These are phyloP conservation scores for Piper betle DNA, from an alignment of 164 flowering plant species.

Conservation along the genomic window DNA sequence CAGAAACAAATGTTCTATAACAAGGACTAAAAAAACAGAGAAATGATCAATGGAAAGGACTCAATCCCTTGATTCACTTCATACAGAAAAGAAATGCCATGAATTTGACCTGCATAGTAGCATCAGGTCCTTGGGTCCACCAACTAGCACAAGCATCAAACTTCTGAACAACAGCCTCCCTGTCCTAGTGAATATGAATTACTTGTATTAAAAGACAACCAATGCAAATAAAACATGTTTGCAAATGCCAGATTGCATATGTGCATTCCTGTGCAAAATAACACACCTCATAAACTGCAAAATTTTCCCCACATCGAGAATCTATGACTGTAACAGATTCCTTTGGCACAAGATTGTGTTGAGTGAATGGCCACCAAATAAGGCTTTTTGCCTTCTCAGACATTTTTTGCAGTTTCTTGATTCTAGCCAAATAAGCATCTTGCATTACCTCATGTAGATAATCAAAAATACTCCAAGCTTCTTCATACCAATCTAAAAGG, in stretches of 20 bases:
- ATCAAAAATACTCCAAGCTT: constrained; percentile 41
- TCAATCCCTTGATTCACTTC: too few relatives aligned
- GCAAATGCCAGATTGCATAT: background rate
- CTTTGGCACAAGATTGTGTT: constrained; percentile 70
- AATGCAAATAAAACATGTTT: background rate
- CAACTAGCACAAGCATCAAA: constrained; percentile 99
- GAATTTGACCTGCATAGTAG: constrained; percentile 66
- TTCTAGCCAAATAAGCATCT: constrained; percentile 38
- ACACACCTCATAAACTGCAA: constrained; percentile 75
- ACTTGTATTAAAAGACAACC: background rate
- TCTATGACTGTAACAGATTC: constrained; percentile 82
- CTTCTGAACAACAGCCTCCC: constrained; percentile 38
- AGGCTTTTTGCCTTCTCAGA: constrained; percentile 54
- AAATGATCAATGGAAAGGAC: too few relatives aligned
- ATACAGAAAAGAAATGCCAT: background rate
- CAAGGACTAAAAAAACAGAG: too few relatives aligned
- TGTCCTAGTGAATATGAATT: constrained; percentile 7
- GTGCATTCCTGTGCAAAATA: background rate
- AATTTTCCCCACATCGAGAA: constrained; percentile 93
- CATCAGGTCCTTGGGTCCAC: constrained; percentile 99
- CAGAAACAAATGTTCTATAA: too few relatives aligned
- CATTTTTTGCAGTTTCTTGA: constrained; percentile 50
- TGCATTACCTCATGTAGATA: constrained; percentile 53
- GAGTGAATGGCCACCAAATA: constrained; percentile 99
- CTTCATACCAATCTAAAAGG: constrained; percentile 74